Base-by-base conservation (phyloP, 345 rosid genomes). In the Ricinus communis region DNA sequence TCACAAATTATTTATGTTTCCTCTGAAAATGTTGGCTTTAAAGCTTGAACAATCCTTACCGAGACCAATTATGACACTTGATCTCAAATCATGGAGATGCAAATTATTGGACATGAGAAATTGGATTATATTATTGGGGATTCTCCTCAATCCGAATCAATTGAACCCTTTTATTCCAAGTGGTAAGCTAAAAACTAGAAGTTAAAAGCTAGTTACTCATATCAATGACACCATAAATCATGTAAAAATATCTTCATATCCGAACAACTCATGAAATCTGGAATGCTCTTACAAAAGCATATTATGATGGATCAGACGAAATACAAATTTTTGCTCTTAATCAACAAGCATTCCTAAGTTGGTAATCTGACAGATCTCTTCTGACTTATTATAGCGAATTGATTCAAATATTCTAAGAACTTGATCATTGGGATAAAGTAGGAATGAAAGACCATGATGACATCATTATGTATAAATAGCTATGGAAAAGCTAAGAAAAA, bases 301-400 rank as follows among this genome's bases (percentile, higher is more conserved):
- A 61, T 24, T 63, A 68, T 28, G 59, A 69, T 60, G 63, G 51
- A 1, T 53, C 31, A 5, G 55, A 60, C 36, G 64, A 75, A 62
- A 49, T 58, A 46, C 6, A 70, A n/a, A n/a, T n/a, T n/a, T n/a
- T n/a, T n/a, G n/a, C n/a, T n/a, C n/a, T n/a, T n/a, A n/a, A n/a
- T n/a, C n/a, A n/a, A n/a, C n/a, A n/a, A n/a, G n/a, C n/a, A n/a
- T n/a, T n/a, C n/a, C n/a, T n/a, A n/a, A n/a, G n/a, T n/a, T n/a
- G n/a, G n/a, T n/a, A n/a, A n/a, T n/a, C n/a, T n/a, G n/a, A n/a
- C n/a, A n/a, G n/a, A n/a, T n/a, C n/a, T n/a, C n/a, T n/a, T n/a
- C n/a, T n/a, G n/a, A n/a, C n/a, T n/a, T n/a, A n/a, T n/a, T 46
- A 59, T 45, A n/a, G n/a, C n/a, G n/a, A n/a, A n/a, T n/a, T n/a